Evolutionary conservation across 768 basidiomycete species (phyloP), one percentile per base, ranked within the genome.

Genomic region (Phaeotremella fagi): DNA sequence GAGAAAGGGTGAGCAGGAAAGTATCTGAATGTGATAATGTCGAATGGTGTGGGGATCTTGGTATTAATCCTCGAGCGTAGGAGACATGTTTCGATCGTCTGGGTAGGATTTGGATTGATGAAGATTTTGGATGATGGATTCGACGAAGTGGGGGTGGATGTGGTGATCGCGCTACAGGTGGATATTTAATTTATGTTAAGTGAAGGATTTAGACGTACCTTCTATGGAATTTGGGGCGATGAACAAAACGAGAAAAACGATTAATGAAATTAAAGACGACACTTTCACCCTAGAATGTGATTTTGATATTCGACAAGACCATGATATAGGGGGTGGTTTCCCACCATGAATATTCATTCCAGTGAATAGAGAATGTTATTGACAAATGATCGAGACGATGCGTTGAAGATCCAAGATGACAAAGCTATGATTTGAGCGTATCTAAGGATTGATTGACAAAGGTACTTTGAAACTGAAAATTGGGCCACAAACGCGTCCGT

Each of bases 1-100:
- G 56, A 38, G 52, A 78, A 46, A 88, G 75, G 25, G 81, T 81
- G 46, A 88, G 79, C 24, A 86, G 81, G 70, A 87, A 82, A 9
- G 82, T 82, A 70, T 88, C 86, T 64, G 82, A 79, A 70, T 84
- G 80, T 37, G 79, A 82, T 33, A 88, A 80, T 26, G 77, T 76
- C 46, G 79, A 78, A 6, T 81, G 78, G 45, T 50, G 60, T 11
- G 74, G 69, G 45, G 72, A 59, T 15, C 68, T 54, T 26, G 48
- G 70, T 61, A 3, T 25, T 38, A 49, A 22, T 27, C 47, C 25
- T 15, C 48, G 25, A 16, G 75, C 75, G 41, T 62, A 58, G 43
- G 78, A 72, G 76, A 78, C 59, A 64, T 71, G 49, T 73, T 60
- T 28, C 50, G 56, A 54, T 3, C 56, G 63, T 29, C 82, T 79